Conservation (phyloP, 257 asterid genomes). For the Galeopsis tetrahit region DNA sequence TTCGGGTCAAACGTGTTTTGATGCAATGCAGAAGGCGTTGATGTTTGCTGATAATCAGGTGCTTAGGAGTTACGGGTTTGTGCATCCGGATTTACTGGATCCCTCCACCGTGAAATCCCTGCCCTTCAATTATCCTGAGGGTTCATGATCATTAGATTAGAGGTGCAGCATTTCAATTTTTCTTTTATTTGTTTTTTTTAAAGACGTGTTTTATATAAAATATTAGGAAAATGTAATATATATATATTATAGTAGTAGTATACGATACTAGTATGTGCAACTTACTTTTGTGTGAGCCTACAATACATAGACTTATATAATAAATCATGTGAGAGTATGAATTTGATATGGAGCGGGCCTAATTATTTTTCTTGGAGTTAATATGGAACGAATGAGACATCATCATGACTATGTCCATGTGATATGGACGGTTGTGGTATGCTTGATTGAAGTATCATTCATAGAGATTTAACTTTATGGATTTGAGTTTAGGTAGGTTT, state of each 20-base stretch:
- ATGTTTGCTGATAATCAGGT: slow-evolving; percentile 94
- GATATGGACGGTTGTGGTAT: no score
- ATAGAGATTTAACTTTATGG: no score
- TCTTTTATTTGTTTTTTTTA: neutral
- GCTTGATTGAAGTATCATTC: no score
- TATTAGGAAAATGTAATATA: slow-evolving; percentile 12
- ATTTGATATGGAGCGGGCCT: neutral
- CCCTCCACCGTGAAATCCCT: slow-evolving; percentile 66
- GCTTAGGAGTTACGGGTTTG: slow-evolving; percentile 74
- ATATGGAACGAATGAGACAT: neutral
- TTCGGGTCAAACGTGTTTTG: slow-evolving; percentile 73
- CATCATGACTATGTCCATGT: neutral
- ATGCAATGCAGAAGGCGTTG: slow-evolving; percentile 80
- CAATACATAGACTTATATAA: neutral
- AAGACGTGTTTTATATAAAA: neutral
- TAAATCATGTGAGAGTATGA: neutral
- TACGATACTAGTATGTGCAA: neutral
- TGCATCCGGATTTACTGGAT: slow-evolving; percentile 68
- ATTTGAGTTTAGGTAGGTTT: no score
- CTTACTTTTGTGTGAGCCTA: neutral
- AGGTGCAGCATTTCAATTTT: neutral
- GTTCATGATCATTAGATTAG: neutral
- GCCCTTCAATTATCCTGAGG: slow-evolving; percentile 70
- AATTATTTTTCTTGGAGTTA: neutral
- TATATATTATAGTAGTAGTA: neutral